phyloP scores from a whole-genome alignment of 345 rosid species.

The Lepidium aucheri region DNA sequence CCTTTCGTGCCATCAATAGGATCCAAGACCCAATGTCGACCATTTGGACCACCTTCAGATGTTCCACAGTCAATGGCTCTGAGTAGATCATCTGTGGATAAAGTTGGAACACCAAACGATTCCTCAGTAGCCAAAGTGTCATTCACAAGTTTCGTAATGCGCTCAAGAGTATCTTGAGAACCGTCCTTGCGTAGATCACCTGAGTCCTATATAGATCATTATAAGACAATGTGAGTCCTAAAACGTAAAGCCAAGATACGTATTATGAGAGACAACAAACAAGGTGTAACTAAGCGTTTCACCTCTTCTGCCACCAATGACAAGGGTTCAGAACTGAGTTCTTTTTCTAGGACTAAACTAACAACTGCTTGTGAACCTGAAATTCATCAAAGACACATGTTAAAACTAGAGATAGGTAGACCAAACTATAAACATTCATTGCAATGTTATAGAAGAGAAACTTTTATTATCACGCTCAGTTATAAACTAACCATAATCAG shows the following conservation, averaged over 20 bases:
- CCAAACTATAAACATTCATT: not conserved
- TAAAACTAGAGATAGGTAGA: not conserved
- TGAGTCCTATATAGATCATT: conserved; percentile 50
- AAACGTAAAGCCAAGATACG: not conserved
- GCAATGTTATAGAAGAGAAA: not conserved
- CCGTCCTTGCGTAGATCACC: conserved; percentile 62
- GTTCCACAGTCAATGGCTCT: conserved; percentile 69
- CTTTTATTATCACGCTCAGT: too few relatives aligned
- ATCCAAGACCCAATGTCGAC: conserved; percentile 97
- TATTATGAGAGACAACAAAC: not conserved
- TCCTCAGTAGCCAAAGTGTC: conserved; percentile 62
- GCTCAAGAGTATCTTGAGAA: conserved; percentile 50
- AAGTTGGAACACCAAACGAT: conserved; percentile 35
- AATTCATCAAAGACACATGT: not conserved
- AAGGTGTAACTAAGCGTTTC: not conserved
- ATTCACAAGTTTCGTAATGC: conserved; percentile 76
- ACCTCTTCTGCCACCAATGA: conserved; percentile 98
- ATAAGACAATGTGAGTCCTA: conserved; percentile 4
- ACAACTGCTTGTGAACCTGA: conserved; percentile 93
- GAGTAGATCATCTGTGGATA: conserved; percentile 62
- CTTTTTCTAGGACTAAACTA: conserved; percentile 64
- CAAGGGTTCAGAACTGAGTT: conserved; percentile 61
- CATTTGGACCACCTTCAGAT: conserved; percentile 85
- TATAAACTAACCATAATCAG: conserved; percentile 74
- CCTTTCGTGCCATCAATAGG: conserved; percentile 99